Base-by-base conservation (phyloP, 495 filamentous ascomycete species). In the Annulohypoxylon bovei region DNA sequence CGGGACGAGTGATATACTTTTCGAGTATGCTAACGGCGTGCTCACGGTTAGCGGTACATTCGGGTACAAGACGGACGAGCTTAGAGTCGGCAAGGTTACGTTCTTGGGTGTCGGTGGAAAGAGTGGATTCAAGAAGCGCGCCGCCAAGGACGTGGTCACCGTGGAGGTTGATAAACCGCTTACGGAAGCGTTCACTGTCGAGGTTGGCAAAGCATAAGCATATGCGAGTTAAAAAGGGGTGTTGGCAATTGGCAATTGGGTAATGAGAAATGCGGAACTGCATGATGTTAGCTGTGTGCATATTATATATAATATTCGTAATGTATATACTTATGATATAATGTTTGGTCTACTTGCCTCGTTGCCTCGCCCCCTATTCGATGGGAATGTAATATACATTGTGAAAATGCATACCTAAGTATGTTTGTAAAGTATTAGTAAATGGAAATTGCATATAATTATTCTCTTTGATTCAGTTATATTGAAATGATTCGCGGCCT, bases 71-170 rank as follows among this genome's bases (percentile, higher is more conserved):
- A 75, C 73, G 0, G 74, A 73, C 8, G 73, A 78, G 20, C 79
- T 90, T 22, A 79, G 79, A 62, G 79, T 95, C 30, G 82, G 82
- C 37, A 83, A 83, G 69, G 76, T 92, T 18, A 88, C 84, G 2
- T 70, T 92, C 49, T 73, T 91, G 37, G 86, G 88, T 0, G 72
- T 77, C 5, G 76, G 65, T 7, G 46, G 67, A 0, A 65, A 33
- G 28, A 14, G 62, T 18, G 61, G 22, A 0, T 33, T 20, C 9
- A 60, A 4, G 0, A 49, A 63, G 39, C 46, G 67, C 35, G 60
- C 27, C 27, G 62, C 39, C 14, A 54, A 57, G 16, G 37, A 57
- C 6, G 61, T 37, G 18, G 56, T 74, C 20, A 62, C 27, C 22
- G 59, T 74, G 3, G 46, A 50, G 16, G 63, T 74, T 2, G 55